Conservation (phyloP, 2,329 filamentous ascomycete genomes). For the Arthrobotrys conoides region DNA sequence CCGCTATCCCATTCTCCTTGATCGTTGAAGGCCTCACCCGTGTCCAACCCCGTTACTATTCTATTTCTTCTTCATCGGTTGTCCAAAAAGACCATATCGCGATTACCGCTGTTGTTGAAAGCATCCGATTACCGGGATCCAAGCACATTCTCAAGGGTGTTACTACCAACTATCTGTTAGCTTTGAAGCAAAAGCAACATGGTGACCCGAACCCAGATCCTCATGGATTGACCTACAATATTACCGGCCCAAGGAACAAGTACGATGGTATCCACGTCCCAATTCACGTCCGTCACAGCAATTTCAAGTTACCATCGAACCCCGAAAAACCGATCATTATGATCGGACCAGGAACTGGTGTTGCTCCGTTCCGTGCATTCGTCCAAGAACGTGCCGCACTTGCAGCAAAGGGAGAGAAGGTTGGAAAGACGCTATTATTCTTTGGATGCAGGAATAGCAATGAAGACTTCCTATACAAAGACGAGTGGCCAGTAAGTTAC, state of each 20-base stretch:
- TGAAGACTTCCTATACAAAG: conserved; percentile 94
- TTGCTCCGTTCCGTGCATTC: conserved; percentile 95
- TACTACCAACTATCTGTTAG: conserved; percentile 94
- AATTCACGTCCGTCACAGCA: conserved; percentile 95
- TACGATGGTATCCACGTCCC: conserved; percentile 96
- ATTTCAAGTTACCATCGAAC: conserved; percentile 98
- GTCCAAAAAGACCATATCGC: conserved; percentile 96
- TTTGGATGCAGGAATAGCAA: conserved; percentile 89
- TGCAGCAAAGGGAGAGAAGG: conserved; percentile 82
- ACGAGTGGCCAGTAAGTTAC: conserved; percentile 88
- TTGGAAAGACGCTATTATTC: conserved; percentile 91
- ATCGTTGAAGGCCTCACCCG: conserved; percentile 95
- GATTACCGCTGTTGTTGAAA: conserved; percentile 94
- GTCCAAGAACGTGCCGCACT: conserved; percentile 91
- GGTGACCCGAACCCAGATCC: conserved; percentile 84
- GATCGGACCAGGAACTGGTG: conserved; percentile 95
- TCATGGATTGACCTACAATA: conserved; percentile 86
- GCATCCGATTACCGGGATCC: conserved; percentile 81
- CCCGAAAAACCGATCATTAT: conserved; percentile 94
- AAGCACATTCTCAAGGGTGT: conserved; percentile 89
- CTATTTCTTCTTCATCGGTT: conserved; percentile 95
- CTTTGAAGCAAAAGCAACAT: conserved; percentile 96
- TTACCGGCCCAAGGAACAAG: conserved; percentile 92
- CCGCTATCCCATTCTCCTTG: conserved; percentile 89
- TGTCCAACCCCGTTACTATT: conserved; percentile 98